Evolutionary conservation across 176 grass and related monocot species (phyloP).

Genomic region (Ananas comosus): DNA sequence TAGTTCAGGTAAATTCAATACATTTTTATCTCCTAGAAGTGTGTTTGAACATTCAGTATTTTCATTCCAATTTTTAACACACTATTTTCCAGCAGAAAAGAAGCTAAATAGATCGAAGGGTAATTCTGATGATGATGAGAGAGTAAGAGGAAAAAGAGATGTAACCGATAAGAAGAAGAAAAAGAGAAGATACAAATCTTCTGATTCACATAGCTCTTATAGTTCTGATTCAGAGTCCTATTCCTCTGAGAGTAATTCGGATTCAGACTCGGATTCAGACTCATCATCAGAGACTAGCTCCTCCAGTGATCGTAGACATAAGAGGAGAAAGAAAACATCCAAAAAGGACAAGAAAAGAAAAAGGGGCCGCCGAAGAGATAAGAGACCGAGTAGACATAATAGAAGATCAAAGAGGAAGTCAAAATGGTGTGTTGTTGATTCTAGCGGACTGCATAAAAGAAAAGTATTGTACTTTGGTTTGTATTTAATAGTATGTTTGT

Average conservation of each 20-base stretch:
- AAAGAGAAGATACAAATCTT: constrained; percentile 62
- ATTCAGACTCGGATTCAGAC: constrained; percentile 46
- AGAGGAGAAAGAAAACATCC: constrained; percentile 56
- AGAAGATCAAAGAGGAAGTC: constrained; percentile 37
- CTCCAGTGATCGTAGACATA: constrained; percentile 54
- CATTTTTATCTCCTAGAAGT: too few species aligned
- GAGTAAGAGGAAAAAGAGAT: constrained; percentile 22
- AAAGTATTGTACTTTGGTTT: background rate
- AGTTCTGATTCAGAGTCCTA: constrained; percentile 53
- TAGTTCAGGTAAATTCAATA: too few species aligned
- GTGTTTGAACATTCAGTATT: too few species aligned
- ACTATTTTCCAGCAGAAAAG: constrained; percentile 28
- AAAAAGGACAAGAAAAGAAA: constrained; percentile 64
- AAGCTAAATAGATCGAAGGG: constrained; percentile 29
- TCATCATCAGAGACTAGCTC: constrained; percentile 62
- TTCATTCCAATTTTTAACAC: too few species aligned
- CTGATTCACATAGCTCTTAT: constrained; percentile 68
- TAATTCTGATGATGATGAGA: constrained; percentile 29
- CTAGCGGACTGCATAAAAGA: background rate
- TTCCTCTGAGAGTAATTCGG: constrained; percentile 53
- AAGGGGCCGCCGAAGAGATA: constrained; percentile 34
- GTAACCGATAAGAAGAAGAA: constrained; percentile 31
- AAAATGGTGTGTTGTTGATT: constrained; percentile 37
- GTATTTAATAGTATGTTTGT: background rate
- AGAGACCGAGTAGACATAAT: constrained; percentile 22